These are phyloP conservation scores for Leccinum pellstonianum DNA, from an alignment of 768 basidiomycete species.

Conservation along the genomic window DNA sequence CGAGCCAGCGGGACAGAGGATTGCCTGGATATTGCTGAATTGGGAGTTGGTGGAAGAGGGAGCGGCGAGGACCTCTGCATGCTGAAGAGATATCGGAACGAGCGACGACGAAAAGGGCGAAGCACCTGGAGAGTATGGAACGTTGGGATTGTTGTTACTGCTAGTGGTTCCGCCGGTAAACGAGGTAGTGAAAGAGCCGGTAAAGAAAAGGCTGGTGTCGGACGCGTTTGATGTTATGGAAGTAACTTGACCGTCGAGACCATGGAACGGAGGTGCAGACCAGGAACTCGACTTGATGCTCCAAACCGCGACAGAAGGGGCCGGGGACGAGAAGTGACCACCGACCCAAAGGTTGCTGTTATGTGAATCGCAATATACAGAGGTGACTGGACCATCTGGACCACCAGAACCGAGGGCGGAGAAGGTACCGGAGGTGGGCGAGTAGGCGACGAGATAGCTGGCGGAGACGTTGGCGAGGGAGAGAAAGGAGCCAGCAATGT, in stretches of 20 bases:
- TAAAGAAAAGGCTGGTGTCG: conserved; percentile 74
- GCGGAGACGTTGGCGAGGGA: conserved; percentile 60
- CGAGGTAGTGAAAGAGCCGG: conserved; percentile 81
- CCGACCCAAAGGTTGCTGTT: conserved; percentile 74
- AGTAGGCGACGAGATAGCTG: conserved; percentile 77
- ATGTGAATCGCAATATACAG: conserved; percentile 74
- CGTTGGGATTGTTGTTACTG: conserved; percentile 79
- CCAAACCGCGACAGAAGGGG: conserved; percentile 69
- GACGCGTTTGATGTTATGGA: conserved; percentile 78
- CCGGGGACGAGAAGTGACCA: conserved; percentile 70
- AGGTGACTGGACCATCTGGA: conserved; percentile 69
- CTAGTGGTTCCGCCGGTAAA: conserved; percentile 53
- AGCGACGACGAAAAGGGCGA: conserved; percentile 88
- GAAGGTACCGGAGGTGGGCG: conserved; percentile 55
- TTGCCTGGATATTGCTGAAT: conserved; percentile 62
- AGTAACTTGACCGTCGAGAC: conserved; percentile 66
- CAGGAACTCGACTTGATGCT: conserved; percentile 62
- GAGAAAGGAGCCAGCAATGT: conserved; percentile 82
- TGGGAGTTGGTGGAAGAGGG: conserved; percentile 60
- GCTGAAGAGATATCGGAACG: conserved; percentile 70
- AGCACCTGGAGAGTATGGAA: conserved; percentile 78
- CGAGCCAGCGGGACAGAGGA: conserved; percentile 83
- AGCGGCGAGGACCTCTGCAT: conserved; percentile 55
- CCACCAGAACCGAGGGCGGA: conserved; percentile 63
- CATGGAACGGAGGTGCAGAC: conserved; percentile 78